phyloP scores from a whole-genome alignment of 306 rosid genomes.

The Cajanus cajan region DNA sequence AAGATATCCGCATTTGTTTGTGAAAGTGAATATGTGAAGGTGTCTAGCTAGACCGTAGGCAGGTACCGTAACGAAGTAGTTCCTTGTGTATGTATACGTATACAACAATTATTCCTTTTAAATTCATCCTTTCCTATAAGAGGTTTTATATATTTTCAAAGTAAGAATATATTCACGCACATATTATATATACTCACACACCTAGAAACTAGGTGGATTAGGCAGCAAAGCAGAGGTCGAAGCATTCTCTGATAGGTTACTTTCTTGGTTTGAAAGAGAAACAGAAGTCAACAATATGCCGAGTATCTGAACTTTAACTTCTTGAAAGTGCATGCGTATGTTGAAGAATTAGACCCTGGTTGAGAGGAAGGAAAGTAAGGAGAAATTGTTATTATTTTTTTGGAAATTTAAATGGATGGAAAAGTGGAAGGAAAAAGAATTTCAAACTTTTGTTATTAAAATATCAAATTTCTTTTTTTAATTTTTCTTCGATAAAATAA shows the following conservation, averaged over 20 bases:
- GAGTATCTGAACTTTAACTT: no score
- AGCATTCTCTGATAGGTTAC: neutral
- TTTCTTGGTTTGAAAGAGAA: neutral
- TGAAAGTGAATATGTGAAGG: neutral
- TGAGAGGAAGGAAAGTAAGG: no score
- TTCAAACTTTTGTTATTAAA: no score
- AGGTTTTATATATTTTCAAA: neutral
- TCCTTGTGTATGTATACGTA: neutral
- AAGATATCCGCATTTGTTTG: neutral
- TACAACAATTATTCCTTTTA: neutral
- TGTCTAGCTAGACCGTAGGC: neutral
- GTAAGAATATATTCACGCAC: conserved; percentile 26
- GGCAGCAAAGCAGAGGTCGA: neutral
- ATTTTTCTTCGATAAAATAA: no score
- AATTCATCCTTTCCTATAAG: neutral
- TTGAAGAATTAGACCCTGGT: no score
- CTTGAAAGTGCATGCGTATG: no score
- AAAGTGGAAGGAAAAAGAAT: no score
- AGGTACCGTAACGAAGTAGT: neutral
- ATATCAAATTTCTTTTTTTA: no score
- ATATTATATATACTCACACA: neutral
- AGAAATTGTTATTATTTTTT: no score
- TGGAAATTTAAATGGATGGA: no score
- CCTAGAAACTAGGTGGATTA: neutral
- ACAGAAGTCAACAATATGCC: neutral